phyloP scores from a whole-genome alignment of 2,329 filamentous ascomycete species.

The Trichoderma endophyticum region DNA sequence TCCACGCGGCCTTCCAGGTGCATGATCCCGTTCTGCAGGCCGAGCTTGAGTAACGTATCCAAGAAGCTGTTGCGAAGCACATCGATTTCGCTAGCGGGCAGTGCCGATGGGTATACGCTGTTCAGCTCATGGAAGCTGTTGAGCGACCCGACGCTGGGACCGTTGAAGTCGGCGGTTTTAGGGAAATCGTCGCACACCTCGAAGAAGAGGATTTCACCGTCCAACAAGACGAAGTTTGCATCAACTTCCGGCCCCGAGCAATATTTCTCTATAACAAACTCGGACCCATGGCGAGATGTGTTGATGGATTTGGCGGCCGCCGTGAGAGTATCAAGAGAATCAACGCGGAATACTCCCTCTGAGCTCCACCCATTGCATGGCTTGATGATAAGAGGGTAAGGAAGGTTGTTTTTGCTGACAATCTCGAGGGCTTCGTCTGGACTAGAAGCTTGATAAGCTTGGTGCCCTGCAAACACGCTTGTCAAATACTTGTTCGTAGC shows the following conservation, averaged over 20 bases:
- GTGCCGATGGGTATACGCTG: slow-evolving; percentile 15
- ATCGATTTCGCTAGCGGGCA: not conserved
- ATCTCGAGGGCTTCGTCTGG: not conserved
- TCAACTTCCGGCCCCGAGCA: slow-evolving; percentile 25
- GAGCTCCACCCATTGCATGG: slow-evolving; percentile 17
- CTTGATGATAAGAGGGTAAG: slow-evolving; percentile 13
- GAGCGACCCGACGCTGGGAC: slow-evolving; percentile 7
- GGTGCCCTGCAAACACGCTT: slow-evolving; percentile 12
- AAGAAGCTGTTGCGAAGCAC: not conserved
- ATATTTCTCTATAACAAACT: slow-evolving; percentile 24
- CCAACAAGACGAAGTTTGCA: slow-evolving; percentile 23
- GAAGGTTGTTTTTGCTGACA: slow-evolving; percentile 6
- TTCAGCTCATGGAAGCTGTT: slow-evolving; percentile 16
- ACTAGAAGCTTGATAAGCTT: not conserved
- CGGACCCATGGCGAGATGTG: slow-evolving; percentile 10
- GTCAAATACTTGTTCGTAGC: slow-evolving; percentile 18
- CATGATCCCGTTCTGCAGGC: not conserved
- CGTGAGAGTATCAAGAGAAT: not conserved
- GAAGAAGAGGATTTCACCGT: slow-evolving; percentile 25
- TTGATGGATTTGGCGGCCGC: slow-evolving; percentile 14
- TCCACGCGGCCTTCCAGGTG: not conserved
- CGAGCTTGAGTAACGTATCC: not conserved
- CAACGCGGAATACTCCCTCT: slow-evolving; percentile 23
- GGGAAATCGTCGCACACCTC: slow-evolving; percentile 24
- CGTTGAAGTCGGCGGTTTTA: slow-evolving; percentile 20